These are phyloP conservation scores for Ceratocystis destructans DNA, from an alignment of 2,329 filamentous ascomycete species.

Conservation along the genomic window DNA sequence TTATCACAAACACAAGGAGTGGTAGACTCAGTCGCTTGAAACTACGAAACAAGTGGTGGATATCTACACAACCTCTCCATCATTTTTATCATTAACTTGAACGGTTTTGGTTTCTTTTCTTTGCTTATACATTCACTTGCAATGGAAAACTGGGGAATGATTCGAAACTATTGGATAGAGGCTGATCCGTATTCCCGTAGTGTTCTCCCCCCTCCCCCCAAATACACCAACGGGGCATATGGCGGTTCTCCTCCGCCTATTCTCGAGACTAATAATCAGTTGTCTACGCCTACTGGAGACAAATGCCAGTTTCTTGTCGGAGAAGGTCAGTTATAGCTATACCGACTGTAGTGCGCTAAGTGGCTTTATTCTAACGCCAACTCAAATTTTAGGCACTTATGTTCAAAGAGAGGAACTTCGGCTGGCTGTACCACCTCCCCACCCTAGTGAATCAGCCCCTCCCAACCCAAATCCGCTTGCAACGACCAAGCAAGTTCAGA, in stretches of 20 bases:
- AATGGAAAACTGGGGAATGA: conserved; percentile 18
- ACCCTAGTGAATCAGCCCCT: conserved; percentile 82
- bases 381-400: conserved; percentile 57
- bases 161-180: conserved; percentile 16
- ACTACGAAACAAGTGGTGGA: not conserved
- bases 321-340: conserved; percentile 49
- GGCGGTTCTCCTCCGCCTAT: conserved; percentile 49
- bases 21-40: not conserved
- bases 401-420: conserved; percentile 79
- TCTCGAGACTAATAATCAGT: conserved; percentile 86
- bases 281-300: conserved; percentile 64
- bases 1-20: not conserved
- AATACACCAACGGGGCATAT: conserved; percentile 66
- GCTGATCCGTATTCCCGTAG: conserved; percentile 30
- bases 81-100: not conserved
- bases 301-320: conserved; percentile 86
- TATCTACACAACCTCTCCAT: not conserved
- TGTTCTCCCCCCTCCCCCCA: conserved; percentile 72
- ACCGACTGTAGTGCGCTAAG: not conserved
- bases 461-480: conserved; percentile 83
- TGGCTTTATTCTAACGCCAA: not conserved
- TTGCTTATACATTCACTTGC: not conserved
- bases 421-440: conserved; percentile 84
- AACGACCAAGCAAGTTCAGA: conserved; percentile 71
- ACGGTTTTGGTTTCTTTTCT: not conserved